Evolutionary conservation across 345 rosid genomes (phyloP), one percentile per base, ranked within the genome.

Genomic region (Sonneratia alba): DNA sequence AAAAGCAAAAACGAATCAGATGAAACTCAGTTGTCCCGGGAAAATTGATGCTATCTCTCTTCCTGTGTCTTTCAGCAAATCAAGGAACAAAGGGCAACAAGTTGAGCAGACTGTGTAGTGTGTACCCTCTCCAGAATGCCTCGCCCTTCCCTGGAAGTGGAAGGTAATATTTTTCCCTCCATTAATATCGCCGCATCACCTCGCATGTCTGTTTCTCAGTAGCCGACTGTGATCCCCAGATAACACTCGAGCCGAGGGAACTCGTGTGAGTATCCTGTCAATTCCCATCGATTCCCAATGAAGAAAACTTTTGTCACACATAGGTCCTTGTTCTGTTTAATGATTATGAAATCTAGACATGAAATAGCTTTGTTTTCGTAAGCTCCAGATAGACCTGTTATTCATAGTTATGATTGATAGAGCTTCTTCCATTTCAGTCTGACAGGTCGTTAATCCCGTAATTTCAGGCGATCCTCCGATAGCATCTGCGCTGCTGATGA

Each of bases 381-480:
- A 3, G 4, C 18, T 48, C 1, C 12, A 48, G 53, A 45, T 45
- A 45, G 13, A 22, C n/a, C 4, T 21, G 32, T 7, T 5, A 22
- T 59, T 59, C 14, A 24, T 7, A 24, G 22, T 7, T 14, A 1
- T 14, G 49, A 21, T 24, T 14, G 34, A 22, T 24, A 34, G 36
- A 59, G 34, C 34, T 59, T 24, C 36, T 57, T 9, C 34, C 7
- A 27, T 27, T 27, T 27, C 24, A 18, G 62, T 66, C 38, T 66
- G 40, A 36, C 47, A 16, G 47, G 47, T 64, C 16, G 34, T 64
- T 32, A 57, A 10, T 3, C 34, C 16, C 12, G 11, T 38, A 40
- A 16, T 16, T 40, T 8, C 49, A 38, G 32, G 49, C 21, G 70
- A 67, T 67, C 19, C 78, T 63, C 73, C 75, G 8, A 57, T 78